These are phyloP conservation scores for Russula virescens DNA, from an alignment of 768 basidiomycete species.

Conservation along the genomic window DNA sequence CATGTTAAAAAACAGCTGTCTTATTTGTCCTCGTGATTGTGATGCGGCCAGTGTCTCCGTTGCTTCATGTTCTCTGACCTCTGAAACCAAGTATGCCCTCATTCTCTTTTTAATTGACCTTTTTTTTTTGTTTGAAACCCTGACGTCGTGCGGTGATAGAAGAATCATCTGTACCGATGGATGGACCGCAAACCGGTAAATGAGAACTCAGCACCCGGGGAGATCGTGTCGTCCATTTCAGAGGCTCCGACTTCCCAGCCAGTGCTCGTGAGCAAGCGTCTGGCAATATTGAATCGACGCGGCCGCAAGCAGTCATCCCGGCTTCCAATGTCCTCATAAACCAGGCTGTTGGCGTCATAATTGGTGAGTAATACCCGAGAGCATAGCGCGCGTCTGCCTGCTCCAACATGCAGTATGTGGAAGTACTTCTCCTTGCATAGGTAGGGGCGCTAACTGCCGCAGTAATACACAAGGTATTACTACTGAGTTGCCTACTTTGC, in stretches of 20 bases:
- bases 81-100: neutral
- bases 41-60: constrained; percentile 1
- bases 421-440: constrained; percentile 3
- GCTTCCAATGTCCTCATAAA: neutral
- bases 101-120: too few relatives aligned
- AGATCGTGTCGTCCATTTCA: constrained; percentile 10
- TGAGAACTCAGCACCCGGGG: constrained; percentile 1
- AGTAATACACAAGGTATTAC: neutral
- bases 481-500: neutral
- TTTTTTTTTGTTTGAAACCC: neutral
- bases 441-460: constrained; percentile 1
- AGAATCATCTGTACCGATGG: neutral
- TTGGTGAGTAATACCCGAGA: constrained; percentile 1
- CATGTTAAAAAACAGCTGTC: neutral
- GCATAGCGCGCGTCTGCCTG: constrained; percentile 11
- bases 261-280: neutral
- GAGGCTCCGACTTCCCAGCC: constrained; percentile 17
- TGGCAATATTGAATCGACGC: neutral
- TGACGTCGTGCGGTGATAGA: constrained; percentile 20
- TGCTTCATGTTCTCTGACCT: constrained; percentile 7
- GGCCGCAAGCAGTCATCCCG: neutral
- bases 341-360: constrained; percentile 4
- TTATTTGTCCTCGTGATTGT: neutral
- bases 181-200: neutral
- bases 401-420: constrained; percentile 1